Evolutionary conservation across 2,329 filamentous ascomycete genomes (phyloP).

Genomic region (Decorospora gaudefroyi): DNA sequence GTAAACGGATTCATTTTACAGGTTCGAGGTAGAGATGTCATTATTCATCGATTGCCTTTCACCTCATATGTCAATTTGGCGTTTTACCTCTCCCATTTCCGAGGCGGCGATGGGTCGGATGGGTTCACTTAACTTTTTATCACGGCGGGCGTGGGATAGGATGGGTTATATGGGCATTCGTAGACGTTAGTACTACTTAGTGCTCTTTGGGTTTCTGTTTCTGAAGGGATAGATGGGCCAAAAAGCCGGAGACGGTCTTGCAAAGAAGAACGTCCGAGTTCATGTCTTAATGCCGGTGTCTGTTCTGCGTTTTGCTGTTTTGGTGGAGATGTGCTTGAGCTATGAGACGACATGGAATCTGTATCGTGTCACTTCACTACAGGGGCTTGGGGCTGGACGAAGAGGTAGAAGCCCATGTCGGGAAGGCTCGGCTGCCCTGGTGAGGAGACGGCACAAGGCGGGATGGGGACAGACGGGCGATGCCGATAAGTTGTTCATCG

Average conservation of each 20-base stretch:
- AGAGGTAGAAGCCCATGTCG: conserved; percentile 18
- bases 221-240: neutral
- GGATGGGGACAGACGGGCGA: conserved; percentile 26
- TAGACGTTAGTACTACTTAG: neutral
- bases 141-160: neutral
- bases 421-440: no score
- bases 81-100: no score
- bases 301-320: neutral
- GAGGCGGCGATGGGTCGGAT: neutral
- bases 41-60: conserved; percentile 7
- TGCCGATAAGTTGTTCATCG: conserved; percentile 24
- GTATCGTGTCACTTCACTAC: no score
- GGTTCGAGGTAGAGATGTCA: no score
- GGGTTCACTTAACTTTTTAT: no score
- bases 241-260: neutral
- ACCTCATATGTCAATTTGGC: conserved; percentile 10
- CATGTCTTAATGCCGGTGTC: neutral
- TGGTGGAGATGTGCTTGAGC: neutral
- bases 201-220: conserved; percentile 1
- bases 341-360: no score
- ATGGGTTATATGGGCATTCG: neutral
- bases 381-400: neutral
- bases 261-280: neutral
- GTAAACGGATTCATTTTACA: conserved; percentile 10
- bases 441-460: conserved; percentile 20